Evolutionary conservation across 352 stramenopile species (phyloP), one percentile per base, ranked within the genome.

Genomic region (Peronosclerospora sorghi): DNA sequence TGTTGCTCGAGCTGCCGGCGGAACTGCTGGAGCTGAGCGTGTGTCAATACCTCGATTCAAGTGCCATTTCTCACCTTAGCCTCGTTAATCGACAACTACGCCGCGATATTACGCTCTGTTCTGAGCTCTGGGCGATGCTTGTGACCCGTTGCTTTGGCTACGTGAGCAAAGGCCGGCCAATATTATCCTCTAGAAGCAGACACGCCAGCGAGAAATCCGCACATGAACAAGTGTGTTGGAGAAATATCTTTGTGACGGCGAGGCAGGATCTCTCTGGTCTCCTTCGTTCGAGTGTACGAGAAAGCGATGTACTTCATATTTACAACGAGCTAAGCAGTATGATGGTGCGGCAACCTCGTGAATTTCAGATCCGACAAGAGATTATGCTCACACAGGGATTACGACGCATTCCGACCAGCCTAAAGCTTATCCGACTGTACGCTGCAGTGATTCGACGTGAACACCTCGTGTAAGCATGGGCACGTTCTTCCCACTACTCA

Each of bases 341-440:
- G 14, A n/a, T 65, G 45, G 8, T 20, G 9, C 62, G 78, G 26
- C 62, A 53, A 20, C 26, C 41, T 18, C 36, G 14, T 32, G 65
- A 83, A 58, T 8, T 23, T 41, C 51, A 59, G 35, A 65, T 83
- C 20, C 61, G 68, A 18, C 50, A 71, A 12, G 73, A 86, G 45
- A 59, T 86, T 18, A 40, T 80, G 41, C 73, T 86, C 43, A 83
- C 83, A 56, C 55, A 74, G 38, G 73, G 57, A 8, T 38, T 86
- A 20, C 61, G 51, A 5, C 56, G 56, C 8, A 74, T 83, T 32
- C 73, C 73, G 20, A 54, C 49, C 7, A 81, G 63, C 46, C 23
- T 48, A 10, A 41, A 55, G 38, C 56, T 82, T n/a, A 54, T 85
- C 28, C 41, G 56, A 20, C 40, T 74, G 7, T 85, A 81, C 48